Percentiles rank a stretch among this genome's conserved stretches.
phyloP scores from a whole-genome alignment of 1,284 basidiomycete species.

The Cutaneotrichosporon dermatis region DNA sequence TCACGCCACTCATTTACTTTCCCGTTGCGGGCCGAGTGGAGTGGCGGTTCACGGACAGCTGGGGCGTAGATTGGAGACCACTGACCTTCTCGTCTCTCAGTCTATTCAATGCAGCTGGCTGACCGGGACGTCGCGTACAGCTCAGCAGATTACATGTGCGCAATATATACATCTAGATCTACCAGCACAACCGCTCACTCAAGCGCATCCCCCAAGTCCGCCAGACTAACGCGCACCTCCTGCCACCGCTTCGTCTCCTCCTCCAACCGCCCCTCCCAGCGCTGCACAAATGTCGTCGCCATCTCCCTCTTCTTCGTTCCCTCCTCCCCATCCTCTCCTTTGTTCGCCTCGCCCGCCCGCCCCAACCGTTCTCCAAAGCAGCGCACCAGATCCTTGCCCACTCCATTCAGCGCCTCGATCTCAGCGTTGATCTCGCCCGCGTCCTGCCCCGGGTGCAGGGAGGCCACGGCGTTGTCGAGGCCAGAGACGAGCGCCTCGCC shows the following conservation, averaged over 20 bases:
- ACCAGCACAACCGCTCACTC: conserved; percentile 7
- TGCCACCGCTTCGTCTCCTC: conserved; percentile 29
- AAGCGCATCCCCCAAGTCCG: conserved; percentile 16
- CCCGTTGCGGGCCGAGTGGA: neutral
- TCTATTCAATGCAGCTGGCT: no score
- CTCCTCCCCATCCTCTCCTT: neutral
- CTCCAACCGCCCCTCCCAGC: conserved; percentile 29
- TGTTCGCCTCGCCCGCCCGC: neutral
- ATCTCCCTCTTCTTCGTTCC: conserved; percentile 10
- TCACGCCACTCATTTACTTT: conserved; percentile 12
- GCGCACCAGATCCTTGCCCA: conserved; percentile 15
- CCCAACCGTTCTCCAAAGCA: conserved; percentile 6
- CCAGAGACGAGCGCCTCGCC: conserved; percentile 22
- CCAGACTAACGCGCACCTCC: conserved; percentile 21
- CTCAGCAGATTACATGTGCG: no score
- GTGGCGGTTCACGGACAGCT: neutral
- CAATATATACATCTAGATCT: conserved; percentile 5
- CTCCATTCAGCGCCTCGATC: conserved; percentile 17
- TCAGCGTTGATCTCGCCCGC: conserved; percentile 28
- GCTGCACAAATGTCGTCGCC: conserved; percentile 17
- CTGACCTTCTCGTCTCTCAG: no score
- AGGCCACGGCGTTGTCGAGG: conserved; percentile 34
- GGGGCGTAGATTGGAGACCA: no score
- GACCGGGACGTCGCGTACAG: no score
- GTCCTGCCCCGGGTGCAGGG: conserved; percentile 39